phyloP scores from a whole-genome alignment of 139 green algal genomes.

The Closterium sp. region DNA sequence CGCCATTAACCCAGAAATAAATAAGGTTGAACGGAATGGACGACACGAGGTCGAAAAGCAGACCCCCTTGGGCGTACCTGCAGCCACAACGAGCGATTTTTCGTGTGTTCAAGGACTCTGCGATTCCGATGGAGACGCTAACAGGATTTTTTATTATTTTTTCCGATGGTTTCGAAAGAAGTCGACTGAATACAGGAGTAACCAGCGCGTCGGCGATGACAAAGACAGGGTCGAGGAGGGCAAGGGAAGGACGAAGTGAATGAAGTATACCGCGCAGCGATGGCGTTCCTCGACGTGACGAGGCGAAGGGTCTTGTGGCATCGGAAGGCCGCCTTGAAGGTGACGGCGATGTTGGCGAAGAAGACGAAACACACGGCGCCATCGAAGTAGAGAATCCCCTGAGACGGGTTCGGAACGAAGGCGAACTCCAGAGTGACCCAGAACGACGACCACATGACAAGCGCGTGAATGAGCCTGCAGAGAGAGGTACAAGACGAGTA shows the following conservation, averaged over 20 bases:
- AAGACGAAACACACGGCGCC: background rate
- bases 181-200: background rate
- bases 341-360: background rate
- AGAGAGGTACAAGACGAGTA: background rate
- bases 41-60: background rate
- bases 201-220: background rate
- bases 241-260: background rate
- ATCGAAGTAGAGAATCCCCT: background rate
- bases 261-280: background rate
- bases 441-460: background rate
- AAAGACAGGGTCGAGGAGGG: background rate
- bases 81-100: background rate
- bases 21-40: constrained; percentile 20
- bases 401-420: background rate
- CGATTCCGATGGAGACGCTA: background rate
- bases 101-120: background rate
- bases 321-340: background rate
- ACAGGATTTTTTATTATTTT: too few relatives aligned
- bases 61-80: background rate
- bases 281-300: background rate
- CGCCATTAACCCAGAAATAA: background rate
- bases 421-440: background rate
- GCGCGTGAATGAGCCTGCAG: background rate
- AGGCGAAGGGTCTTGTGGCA: background rate
- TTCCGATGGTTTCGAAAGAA: background rate